Conservation (phyloP, 805 yeast genomes). For the Ogataea paraovalis region DNA sequence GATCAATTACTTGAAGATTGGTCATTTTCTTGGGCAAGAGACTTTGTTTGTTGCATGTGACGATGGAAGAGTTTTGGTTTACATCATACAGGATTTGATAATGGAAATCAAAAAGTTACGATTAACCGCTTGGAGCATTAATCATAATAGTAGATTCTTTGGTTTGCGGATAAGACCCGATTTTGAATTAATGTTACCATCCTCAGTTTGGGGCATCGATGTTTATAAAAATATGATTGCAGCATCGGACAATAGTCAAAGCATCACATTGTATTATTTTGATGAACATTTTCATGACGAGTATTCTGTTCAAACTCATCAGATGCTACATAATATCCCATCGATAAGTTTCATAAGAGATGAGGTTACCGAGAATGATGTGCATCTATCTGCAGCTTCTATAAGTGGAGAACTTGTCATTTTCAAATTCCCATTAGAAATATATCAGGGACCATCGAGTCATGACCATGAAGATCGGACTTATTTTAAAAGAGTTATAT, state of each 20-base stretch:
- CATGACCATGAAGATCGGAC: slow-evolving; percentile 2
- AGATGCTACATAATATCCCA: slow-evolving; percentile 53
- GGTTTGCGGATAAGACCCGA: slow-evolving; percentile 17
- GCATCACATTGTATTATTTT: slow-evolving; percentile 38
- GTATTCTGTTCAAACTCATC: slow-evolving; percentile 33
- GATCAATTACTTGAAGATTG: slow-evolving; percentile 45
- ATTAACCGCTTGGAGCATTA: not conserved
- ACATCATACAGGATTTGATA: slow-evolving; percentile 29
- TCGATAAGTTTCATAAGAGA: slow-evolving; percentile 38
- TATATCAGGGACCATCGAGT: slow-evolving; percentile 10
- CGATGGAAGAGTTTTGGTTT: slow-evolving; percentile 48
- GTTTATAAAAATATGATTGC: slow-evolving; percentile 37
- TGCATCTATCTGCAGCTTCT: slow-evolving; percentile 38
- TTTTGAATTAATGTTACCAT: slow-evolving; percentile 32
- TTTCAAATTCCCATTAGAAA: slow-evolving; percentile 31
- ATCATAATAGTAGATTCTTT: not conserved
- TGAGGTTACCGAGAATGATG: slow-evolving; percentile 1
- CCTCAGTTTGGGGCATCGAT: slow-evolving; percentile 65
- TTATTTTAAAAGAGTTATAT: slow-evolving; percentile 23
- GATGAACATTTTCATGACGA: slow-evolving; percentile 11
- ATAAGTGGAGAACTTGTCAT: slow-evolving; percentile 40
- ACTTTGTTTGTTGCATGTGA: slow-evolving; percentile 50
- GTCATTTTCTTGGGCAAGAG: slow-evolving; percentile 35
- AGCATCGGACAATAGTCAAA: slow-evolving; percentile 52
- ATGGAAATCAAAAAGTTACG: not conserved